Evolutionary conservation across 2,329 filamentous ascomycete genomes (phyloP).

Genomic region (Fusarium kyushuense): DNA sequence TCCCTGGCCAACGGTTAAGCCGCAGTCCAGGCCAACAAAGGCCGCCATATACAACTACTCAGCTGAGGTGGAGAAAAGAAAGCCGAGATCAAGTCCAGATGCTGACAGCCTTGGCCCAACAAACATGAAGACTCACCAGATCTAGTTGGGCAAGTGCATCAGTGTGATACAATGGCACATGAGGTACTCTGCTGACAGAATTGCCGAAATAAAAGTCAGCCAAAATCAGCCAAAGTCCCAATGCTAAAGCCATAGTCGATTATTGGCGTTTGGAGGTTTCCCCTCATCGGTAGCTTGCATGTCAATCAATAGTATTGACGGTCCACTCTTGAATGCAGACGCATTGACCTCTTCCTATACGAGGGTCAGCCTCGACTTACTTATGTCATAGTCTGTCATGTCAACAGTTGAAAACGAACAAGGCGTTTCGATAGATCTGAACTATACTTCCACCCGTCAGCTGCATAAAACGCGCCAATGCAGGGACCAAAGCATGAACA

Average conservation of each 20-base stretch:
- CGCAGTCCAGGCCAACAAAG: not conserved
- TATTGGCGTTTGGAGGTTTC: not conserved
- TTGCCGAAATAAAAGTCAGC: not conserved
- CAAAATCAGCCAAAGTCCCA: not conserved
- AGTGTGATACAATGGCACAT: not conserved
- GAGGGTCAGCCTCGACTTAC: not conserved
- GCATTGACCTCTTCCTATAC: not conserved
- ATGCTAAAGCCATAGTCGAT: not conserved
- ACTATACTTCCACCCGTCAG: not conserved
- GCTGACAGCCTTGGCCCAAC: not conserved
- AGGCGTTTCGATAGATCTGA: not conserved
- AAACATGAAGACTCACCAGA: not conserved
- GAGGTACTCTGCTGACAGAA: not conserved
- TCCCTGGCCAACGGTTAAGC: not conserved
- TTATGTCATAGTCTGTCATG: not conserved
- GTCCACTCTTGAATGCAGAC: not conserved
- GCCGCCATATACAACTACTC: not conserved
- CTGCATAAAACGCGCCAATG: not conserved
- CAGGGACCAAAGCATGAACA: not conserved
- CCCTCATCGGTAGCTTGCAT: not conserved
- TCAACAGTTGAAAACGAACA: not conserved
- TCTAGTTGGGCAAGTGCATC: not conserved
- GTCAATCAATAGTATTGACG: not conserved
- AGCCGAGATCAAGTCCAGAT: not conserved
- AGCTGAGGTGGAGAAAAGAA: not conserved